Percentiles rank a stretch among this genome's conserved stretches.
Evolutionary conservation across 495 filamentous ascomycete species (phyloP).

Genomic region (Penicillium robsamsonii): DNA sequence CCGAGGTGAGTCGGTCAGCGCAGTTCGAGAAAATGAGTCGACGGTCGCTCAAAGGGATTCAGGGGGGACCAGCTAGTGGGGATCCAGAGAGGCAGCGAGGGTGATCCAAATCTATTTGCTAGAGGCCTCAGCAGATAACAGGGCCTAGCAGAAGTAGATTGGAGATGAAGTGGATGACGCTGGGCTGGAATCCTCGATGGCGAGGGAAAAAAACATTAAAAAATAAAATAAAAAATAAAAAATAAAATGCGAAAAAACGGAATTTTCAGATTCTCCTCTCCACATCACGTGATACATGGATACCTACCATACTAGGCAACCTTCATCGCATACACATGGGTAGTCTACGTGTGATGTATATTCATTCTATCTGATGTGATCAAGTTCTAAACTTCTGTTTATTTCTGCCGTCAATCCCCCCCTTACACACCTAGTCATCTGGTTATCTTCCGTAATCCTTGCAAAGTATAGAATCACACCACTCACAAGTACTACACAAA

Average conservation of each 20-base stretch:
- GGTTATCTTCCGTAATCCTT: conserved; percentile 11
- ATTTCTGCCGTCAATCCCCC: neutral
- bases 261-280: conserved; percentile 16
- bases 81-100: conserved; percentile 8
- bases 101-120: conserved; percentile 8
- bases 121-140: conserved; percentile 4
- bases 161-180: conserved; percentile 28
- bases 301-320: no score
- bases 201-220: conserved; percentile 18
- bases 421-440: neutral
- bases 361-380: no score
- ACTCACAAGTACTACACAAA: conserved; percentile 4
- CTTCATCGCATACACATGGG: no score
- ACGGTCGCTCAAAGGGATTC: conserved; percentile 21
- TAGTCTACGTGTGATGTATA: no score
- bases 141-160: conserved; percentile 18
- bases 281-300: conserved; percentile 26
- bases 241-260: conserved; percentile 13
- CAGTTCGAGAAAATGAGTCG: conserved; percentile 22
- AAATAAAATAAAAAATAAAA: conserved; percentile 24
- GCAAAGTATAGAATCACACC: conserved; percentile 5
- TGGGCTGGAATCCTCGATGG: conserved; percentile 28
- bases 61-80: conserved; percentile 16
- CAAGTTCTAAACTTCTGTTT: neutral
- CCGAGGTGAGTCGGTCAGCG: conserved; percentile 28